A percentile compares a stretch with the other conserved stretches of the same genome.
These are phyloP conservation scores for Rutidosis leptorrhynchoides DNA, from an alignment of 129 eudicot genomes.

Conservation along the genomic window DNA sequence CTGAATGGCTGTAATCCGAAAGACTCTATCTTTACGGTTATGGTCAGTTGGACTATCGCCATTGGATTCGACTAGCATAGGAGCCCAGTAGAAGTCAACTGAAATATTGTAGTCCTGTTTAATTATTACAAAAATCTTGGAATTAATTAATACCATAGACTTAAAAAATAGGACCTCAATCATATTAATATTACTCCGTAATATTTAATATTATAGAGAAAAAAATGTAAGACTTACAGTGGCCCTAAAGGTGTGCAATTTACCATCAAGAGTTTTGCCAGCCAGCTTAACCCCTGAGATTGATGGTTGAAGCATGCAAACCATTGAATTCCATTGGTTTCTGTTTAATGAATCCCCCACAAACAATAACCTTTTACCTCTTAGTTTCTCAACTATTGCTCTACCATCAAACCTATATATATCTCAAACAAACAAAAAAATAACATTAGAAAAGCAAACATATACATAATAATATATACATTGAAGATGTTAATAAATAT, in stretches of 20 bases:
- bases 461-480: neutral
- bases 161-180: neutral
- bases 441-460: neutral
- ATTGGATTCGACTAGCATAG: constrained; percentile 49
- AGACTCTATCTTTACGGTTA: constrained; percentile 31
- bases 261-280: constrained; percentile 24
- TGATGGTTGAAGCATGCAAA: constrained; percentile 45
- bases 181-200: too few relatives aligned
- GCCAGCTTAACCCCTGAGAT: constrained; percentile 31
- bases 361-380: constrained; percentile 50
- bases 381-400: constrained; percentile 48
- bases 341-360: constrained; percentile 67
- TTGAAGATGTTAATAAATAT: too few relatives aligned
- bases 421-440: too few relatives aligned
- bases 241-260: constrained; percentile 43
- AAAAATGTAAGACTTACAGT: constrained; percentile 28
- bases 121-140: neutral
- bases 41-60: constrained; percentile 45
- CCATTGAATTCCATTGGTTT: constrained; percentile 69
- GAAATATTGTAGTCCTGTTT: too few relatives aligned
- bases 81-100: constrained; percentile 55
- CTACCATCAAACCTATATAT: constrained; percentile 52
- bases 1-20: constrained; percentile 37
- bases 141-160: neutral
- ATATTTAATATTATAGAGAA: too few relatives aligned